phyloP scores from a whole-genome alignment of 179 eudicot genomes.

The Carnegiea gigantea region DNA sequence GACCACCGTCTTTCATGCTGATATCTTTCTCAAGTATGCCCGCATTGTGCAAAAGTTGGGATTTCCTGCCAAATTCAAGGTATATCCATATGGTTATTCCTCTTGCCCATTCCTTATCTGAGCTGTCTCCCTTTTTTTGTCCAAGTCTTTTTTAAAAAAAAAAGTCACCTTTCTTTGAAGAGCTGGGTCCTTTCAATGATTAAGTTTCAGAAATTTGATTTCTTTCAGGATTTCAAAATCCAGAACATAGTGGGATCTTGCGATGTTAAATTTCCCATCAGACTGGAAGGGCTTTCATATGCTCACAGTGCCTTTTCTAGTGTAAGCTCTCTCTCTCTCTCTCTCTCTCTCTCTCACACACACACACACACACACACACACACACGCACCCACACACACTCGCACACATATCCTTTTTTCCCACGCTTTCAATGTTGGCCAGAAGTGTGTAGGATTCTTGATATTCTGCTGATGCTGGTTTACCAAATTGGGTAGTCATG shows the following conservation, averaged over 20 bases:
- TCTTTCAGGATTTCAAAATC: slow-evolving; percentile 64
- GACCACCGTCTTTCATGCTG: neutral
- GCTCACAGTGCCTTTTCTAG: slow-evolving; percentile 63
- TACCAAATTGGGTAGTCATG: too few species aligned
- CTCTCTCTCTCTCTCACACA: too few species aligned
- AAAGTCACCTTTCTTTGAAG: neutral
- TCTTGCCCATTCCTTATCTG: neutral
- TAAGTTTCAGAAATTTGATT: neutral
- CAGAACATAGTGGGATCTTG: slow-evolving; percentile 87
- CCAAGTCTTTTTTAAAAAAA: too few species aligned
- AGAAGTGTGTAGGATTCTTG: too few species aligned
- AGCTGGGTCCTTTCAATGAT: neutral
- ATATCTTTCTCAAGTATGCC: slow-evolving; percentile 54
- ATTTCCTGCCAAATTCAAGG: slow-evolving; percentile 84
- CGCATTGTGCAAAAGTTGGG: slow-evolving; percentile 87
- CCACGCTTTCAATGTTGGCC: neutral
- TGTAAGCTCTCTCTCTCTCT: slow-evolving; percentile 36
- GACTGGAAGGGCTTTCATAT: slow-evolving; percentile 69
- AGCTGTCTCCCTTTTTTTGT: neutral
- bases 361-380: too few species aligned
- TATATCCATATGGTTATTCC: slow-evolving; percentile 15
- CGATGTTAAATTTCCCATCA: slow-evolving; percentile 79
- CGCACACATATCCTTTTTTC: too few species aligned
- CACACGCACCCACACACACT: too few species aligned
- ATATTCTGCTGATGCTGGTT: too few species aligned